phyloP scores from a whole-genome alignment of 2,329 filamentous ascomycete species.

The Microsporum canis region DNA sequence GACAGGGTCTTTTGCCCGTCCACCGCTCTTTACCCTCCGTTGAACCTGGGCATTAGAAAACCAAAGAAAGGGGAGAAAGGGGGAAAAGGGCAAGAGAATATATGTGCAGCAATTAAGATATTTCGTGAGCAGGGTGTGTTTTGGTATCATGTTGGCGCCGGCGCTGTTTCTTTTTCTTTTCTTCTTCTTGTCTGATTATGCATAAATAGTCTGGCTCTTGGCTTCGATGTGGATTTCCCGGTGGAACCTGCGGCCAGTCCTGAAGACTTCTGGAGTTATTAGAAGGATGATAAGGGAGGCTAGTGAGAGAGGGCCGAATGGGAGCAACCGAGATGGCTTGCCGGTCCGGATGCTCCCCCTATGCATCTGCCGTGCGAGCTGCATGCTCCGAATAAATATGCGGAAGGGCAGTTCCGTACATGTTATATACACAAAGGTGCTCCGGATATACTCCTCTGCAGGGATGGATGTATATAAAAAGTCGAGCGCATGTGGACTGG shows the following conservation, averaged over 20 bases:
- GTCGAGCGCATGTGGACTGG: not conserved
- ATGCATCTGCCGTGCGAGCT: not conserved
- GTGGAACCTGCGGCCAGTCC: not conserved
- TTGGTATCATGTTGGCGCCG: slow-evolving; percentile 1
- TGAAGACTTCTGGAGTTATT: not conserved
- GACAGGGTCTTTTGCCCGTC: not conserved
- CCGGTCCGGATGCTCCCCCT: not conserved
- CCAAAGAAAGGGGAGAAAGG: too few relatives aligned
- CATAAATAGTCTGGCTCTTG: not conserved
- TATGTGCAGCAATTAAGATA: not conserved
- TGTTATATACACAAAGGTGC: not conserved
- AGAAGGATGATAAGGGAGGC: not conserved
- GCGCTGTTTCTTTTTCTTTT: not conserved
- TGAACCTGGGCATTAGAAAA: too few relatives aligned
- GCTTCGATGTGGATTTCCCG: not conserved
- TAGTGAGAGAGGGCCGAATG: not conserved
- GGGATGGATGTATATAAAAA: not conserved
- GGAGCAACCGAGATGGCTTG: not conserved
- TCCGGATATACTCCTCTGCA: not conserved
- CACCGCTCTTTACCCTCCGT: not conserved
- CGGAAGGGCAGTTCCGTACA: not conserved
- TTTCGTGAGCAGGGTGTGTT: not conserved
- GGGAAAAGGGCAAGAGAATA: not conserved
- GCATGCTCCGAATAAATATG: not conserved
- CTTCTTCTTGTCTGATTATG: not conserved